Conservation (phyloP, 768 basidiomycete genomes). For the Amyloporia xantha region DNA sequence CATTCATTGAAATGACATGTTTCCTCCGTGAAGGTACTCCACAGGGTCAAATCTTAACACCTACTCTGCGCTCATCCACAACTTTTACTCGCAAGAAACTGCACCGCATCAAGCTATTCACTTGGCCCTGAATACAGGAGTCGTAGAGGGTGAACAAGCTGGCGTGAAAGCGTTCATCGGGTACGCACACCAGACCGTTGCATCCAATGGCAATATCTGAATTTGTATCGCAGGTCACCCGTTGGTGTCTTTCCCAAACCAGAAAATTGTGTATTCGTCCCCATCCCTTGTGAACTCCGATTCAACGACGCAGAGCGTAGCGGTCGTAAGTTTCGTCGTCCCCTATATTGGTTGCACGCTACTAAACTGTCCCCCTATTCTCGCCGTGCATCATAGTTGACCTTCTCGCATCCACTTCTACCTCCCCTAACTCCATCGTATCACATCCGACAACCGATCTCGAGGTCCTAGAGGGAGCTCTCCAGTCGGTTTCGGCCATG, state of each 20-base stretch:
- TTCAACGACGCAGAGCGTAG: conserved; percentile 81
- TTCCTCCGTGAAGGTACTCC: no score
- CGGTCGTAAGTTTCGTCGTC: conserved; percentile 53
- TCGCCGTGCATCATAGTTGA: conserved; percentile 51
- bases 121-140: conserved; percentile 82
- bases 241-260: conserved; percentile 85
- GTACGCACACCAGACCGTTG: conserved; percentile 31
- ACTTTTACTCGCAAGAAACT: conserved; percentile 94
- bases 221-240: conserved; percentile 52
- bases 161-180: conserved; percentile 86
- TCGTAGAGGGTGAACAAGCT: conserved; percentile 51
- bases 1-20: neutral
- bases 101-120: conserved; percentile 85
- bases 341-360: neutral
- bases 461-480: conserved; percentile 67
- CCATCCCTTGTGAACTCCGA: conserved; percentile 81
- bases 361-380: neutral
- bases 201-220: neutral
- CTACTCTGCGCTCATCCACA: conserved; percentile 95
- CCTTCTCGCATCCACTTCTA: conserved; percentile 50
- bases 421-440: conserved; percentile 36
- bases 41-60: conserved; percentile 88
- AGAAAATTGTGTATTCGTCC: conserved; percentile 93
- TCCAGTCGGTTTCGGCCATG: conserved; percentile 65
- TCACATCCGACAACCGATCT: conserved; percentile 62